Evolutionary conservation across 2,329 filamentous ascomycete species (phyloP), one percentile per base, ranked within the genome.

Genomic region (Phoma sp.): DNA sequence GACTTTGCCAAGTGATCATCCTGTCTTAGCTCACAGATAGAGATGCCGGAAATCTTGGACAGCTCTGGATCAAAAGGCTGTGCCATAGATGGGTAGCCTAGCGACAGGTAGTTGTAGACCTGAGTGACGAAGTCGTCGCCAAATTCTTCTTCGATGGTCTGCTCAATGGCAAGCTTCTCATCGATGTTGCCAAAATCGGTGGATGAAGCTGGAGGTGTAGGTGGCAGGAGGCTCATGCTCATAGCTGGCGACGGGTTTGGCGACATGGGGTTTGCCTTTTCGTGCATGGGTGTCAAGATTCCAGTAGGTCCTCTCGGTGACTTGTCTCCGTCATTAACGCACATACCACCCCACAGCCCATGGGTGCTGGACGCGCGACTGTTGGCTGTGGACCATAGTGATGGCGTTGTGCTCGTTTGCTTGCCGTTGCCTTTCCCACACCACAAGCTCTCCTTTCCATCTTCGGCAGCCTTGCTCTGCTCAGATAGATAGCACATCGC

Each of bases 61-160:
- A 98, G 81, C 78, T 98, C 94, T 10, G 88, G 84, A 70, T 98
- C 94, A 69, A 91, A 98, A 33, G 85, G 84, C 21, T 89, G 86
- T 10, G 93, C 94, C 68, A 92, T 86, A 31, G 91, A 88, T 3
- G 94, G 93, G 74, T 97, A 97, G 5, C 94, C 94, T 5, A 98
- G 83, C 0, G 92, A 96, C 15, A 98, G 82, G 75, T 98, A 98
- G 75, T 98, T 97, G 82, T 96, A 98, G 7, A 98, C 93, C 75
- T 98, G 94, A 0, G 93, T 96, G 51, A 97, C 86, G 72, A 97
- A 96, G 3, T 81, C 81, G 72, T 96, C 91, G 57, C 88, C 82
- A 68, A 95, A 96, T 74, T 96, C 92, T 29, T 77, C 73, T 25
- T 82, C 76, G 37, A 86, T 81, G 10, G 77, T 71, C 78, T 77